Conservation (phyloP, 2,329 filamentous ascomycete genomes). For the Fusarium protoensiforme region DNA sequence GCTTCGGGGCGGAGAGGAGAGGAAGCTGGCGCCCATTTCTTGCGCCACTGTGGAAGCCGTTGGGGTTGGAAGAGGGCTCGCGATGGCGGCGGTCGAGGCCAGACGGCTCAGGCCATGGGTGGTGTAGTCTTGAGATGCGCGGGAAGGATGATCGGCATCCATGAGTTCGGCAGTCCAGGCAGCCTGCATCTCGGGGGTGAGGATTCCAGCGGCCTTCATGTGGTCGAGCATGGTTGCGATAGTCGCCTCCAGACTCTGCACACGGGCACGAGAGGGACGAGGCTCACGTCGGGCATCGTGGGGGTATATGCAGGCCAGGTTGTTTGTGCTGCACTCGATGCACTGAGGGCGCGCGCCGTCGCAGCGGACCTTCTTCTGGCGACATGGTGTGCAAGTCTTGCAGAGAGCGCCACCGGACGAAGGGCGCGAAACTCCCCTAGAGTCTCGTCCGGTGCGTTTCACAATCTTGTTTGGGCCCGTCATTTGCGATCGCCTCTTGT, state of each 20-base stretch:
- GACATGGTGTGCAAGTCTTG: slow-evolving; percentile 50
- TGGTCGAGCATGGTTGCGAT: slow-evolving; percentile 46
- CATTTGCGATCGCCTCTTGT: slow-evolving; percentile 26
- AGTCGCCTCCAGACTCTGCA: slow-evolving; percentile 46
- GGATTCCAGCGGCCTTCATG: slow-evolving; percentile 47
- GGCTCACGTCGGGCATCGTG: slow-evolving; percentile 48
- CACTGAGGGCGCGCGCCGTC: slow-evolving; percentile 48
- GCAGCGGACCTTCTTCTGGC: slow-evolving; percentile 51
- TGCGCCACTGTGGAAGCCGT: slow-evolving; percentile 39
- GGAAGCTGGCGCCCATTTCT: slow-evolving; percentile 42
- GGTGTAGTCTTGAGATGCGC: slow-evolving; percentile 38
- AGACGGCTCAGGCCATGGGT: slow-evolving; percentile 43
- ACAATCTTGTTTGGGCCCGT: slow-evolving; percentile 39
- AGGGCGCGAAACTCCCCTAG: slow-evolving; percentile 30
- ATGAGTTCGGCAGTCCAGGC: slow-evolving; percentile 43
- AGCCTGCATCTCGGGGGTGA: slow-evolving; percentile 40
- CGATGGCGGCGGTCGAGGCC: slow-evolving; percentile 44
- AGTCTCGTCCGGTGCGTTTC: slow-evolving; percentile 36
- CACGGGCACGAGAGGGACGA: slow-evolving; percentile 45
- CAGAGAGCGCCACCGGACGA: slow-evolving; percentile 42
- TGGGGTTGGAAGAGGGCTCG: slow-evolving; percentile 42
- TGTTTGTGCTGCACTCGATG: slow-evolving; percentile 44
- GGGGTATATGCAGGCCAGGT: slow-evolving; percentile 46
- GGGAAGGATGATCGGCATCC: slow-evolving; percentile 36
- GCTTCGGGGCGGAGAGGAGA: slow-evolving; percentile 42